Evolutionary conservation across 768 basidiomycete species (phyloP).

Genomic region (Lepiota venenata): DNA sequence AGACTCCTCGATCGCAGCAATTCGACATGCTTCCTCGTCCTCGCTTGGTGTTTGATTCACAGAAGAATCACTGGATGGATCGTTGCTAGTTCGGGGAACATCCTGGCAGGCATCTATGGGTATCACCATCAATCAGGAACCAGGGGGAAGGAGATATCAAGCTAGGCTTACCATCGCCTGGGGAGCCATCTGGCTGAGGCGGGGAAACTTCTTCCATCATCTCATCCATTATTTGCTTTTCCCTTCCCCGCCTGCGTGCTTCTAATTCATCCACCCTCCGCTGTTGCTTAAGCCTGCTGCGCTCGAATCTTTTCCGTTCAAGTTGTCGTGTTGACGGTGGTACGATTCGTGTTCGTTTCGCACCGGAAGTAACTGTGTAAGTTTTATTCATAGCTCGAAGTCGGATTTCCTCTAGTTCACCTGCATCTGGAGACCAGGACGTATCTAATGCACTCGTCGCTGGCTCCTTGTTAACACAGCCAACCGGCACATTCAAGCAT

Average conservation of each 20-base stretch:
- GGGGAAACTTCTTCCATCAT: constrained; percentile 34
- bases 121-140: neutral
- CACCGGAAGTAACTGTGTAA: neutral
- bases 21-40: constrained; percentile 32
- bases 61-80: neutral
- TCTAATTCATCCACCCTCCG: constrained; percentile 23
- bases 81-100: neutral
- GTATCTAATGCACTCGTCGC: constrained; percentile 1
- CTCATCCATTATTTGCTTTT: constrained; percentile 39
- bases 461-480: neutral
- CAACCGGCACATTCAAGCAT: neutral
- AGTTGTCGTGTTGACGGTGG: neutral
- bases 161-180: constrained; percentile 11
- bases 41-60: constrained; percentile 6
- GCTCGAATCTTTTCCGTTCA: constrained; percentile 7
- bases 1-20: constrained; percentile 55
- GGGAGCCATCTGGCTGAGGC: neutral
- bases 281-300: neutral
- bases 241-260: constrained; percentile 33
- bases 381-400: neutral
- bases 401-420: constrained; percentile 3
- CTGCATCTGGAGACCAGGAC: constrained; percentile 9
- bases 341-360: constrained; percentile 2
- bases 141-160: neutral
- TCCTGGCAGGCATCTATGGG: neutral